phyloP scores from a whole-genome alignment of 2,329 filamentous ascomycete species.

The Magnaporthiopsis rhizophila region DNA sequence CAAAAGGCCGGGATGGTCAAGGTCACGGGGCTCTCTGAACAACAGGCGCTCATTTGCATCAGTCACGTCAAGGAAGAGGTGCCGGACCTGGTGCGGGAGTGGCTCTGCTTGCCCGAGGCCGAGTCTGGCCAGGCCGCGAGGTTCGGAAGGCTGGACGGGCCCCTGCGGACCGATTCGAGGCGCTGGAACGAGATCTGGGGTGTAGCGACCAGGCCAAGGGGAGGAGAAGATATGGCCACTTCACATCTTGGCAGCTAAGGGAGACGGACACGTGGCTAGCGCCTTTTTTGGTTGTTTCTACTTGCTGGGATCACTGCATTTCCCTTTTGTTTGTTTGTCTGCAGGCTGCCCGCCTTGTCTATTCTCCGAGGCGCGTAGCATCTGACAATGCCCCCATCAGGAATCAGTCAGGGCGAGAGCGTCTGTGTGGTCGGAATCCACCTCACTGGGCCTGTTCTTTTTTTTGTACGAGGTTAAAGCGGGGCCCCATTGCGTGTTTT shows the following conservation, averaged over 20 bases:
- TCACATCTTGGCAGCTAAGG: background rate
- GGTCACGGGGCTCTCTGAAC: constrained; percentile 54
- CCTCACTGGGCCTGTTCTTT: background rate
- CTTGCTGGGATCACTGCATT: too few species aligned
- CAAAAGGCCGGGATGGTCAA: constrained; percentile 35
- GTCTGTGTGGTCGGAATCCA: background rate
- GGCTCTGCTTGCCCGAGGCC: constrained; percentile 76
- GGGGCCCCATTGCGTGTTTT: background rate
- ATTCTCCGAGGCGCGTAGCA: background rate
- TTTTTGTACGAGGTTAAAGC: background rate
- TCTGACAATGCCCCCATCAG: too few species aligned
- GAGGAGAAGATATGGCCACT: background rate
- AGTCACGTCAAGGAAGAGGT: constrained; percentile 89
- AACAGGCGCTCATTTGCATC: constrained; percentile 84
- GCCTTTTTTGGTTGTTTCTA: background rate
- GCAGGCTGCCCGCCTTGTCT: background rate
- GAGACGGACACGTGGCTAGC: background rate
- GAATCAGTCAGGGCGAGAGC: background rate
- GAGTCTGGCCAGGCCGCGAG: constrained; percentile 53
- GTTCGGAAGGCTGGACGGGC: constrained; percentile 56
- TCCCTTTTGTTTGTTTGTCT: background rate
- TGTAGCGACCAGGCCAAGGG: constrained; percentile 11
- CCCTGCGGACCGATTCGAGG: constrained; percentile 46
- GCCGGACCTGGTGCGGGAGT: constrained; percentile 73
- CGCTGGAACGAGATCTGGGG: constrained; percentile 63